Conservation (phyloP, 306 rosid genomes). For the Medicago lupulina region DNA sequence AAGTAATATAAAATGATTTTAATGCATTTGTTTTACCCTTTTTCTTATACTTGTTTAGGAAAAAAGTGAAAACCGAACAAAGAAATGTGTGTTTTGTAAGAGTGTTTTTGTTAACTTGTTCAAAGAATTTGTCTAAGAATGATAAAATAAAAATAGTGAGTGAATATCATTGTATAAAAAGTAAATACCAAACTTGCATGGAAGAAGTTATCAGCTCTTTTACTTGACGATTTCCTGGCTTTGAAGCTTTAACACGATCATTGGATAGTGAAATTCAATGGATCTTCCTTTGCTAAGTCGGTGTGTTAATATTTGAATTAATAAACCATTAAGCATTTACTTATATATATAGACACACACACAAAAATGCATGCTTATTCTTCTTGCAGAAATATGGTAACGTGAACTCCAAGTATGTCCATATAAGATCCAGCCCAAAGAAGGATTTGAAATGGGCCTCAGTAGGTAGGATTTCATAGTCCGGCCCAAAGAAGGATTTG, state of each 20-base stretch:
- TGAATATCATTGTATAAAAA: constrained; percentile 26
- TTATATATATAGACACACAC: not conserved
- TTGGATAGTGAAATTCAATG: not conserved
- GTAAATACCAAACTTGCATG: constrained; percentile 70
- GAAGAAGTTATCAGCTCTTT: constrained; percentile 11
- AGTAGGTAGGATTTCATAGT: too few relatives aligned
- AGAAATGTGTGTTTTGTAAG: constrained; percentile 12
- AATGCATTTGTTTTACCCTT: not conserved
- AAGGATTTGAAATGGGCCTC: too few relatives aligned
- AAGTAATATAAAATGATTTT: not conserved
- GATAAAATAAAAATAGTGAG: not conserved
- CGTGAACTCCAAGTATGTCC: not conserved
- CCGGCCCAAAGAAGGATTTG: too few relatives aligned
- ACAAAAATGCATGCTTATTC: not conserved
- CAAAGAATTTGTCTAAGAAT: not conserved
- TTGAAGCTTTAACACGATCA: constrained; percentile 16
- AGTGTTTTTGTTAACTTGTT: constrained; percentile 18
- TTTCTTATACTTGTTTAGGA: constrained; percentile 20
- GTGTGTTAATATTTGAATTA: not conserved
- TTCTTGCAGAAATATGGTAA: not conserved
- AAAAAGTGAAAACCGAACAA: constrained; percentile 6
- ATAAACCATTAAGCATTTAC: not conserved
- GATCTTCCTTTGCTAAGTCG: not conserved
- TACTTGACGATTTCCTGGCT: constrained; percentile 15
- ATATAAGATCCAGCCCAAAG: too few relatives aligned